Evolutionary conservation across 2,329 filamentous ascomycete genomes (phyloP).

Genomic region (Curvularia lunata): DNA sequence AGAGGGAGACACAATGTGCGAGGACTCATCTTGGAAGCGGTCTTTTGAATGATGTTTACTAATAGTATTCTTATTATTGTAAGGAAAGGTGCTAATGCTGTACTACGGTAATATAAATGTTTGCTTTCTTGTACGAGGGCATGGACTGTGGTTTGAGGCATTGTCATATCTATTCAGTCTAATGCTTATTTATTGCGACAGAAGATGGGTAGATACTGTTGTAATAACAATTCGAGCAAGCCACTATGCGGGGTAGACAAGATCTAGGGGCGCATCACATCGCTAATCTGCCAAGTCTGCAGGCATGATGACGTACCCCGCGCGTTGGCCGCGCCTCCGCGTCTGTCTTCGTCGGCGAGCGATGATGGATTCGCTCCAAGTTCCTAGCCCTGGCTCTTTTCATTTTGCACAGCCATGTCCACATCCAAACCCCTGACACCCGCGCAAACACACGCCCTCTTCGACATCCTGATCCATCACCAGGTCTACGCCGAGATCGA

Average conservation of each 20-base stretch:
- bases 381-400: conserved; percentile 4
- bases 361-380: conserved; percentile 6
- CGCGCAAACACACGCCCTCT: conserved; percentile 57
- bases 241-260: neutral
- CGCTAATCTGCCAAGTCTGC: conserved; percentile 14
- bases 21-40: too few relatives aligned
- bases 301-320: conserved; percentile 23
- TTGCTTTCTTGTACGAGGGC: too few relatives aligned
- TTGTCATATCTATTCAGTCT: neutral
- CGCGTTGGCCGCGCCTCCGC: conserved; percentile 14
- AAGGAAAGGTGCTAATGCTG: too few relatives aligned
- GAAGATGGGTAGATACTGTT: neutral
- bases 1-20: too few relatives aligned
- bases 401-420: conserved; percentile 21
- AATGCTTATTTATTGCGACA: neutral
- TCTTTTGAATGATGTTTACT: too few relatives aligned
- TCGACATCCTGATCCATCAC: conserved; percentile 62
- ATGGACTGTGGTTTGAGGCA: too few relatives aligned
- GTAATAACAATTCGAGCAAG: neutral
- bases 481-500: conserved; percentile 71
- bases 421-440: conserved; percentile 47
- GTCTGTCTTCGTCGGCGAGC: conserved; percentile 10
- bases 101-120: too few relatives aligned
- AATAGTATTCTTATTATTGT: too few relatives aligned
- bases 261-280: neutral